Percentiles rank a stretch among this genome's conserved stretches.
Conservation (phyloP, 148 eudicot genomes). For the Rhododendron ferrugineum region DNA sequence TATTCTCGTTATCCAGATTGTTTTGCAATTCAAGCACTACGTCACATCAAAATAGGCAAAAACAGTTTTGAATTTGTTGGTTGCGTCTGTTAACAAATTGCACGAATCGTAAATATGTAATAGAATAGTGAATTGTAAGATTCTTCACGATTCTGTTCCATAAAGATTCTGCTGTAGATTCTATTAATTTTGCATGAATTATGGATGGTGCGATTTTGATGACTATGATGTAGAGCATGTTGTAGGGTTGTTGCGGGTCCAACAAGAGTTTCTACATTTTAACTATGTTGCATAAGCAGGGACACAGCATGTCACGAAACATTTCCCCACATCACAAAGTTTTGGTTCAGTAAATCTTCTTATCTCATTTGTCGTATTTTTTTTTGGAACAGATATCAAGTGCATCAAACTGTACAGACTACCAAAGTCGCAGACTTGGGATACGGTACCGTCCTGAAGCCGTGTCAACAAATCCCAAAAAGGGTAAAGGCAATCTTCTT, state of each 20-base stretch:
- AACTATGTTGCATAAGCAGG: not conserved
- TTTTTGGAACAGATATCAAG: slow-evolving; percentile 69
- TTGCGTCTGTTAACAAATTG: not conserved
- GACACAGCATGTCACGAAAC: not conserved
- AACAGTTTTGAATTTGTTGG: not conserved
- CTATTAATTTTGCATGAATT: not conserved
- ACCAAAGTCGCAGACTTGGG: slow-evolving; percentile 82
- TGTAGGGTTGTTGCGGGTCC: not conserved
- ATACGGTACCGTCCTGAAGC: slow-evolving; percentile 73
- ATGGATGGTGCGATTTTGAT: not conserved
- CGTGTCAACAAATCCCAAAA: slow-evolving; percentile 30
- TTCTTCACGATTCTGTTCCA: not conserved
- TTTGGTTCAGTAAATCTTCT: not conserved
- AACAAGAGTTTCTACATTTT: not conserved
- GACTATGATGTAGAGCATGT: not conserved
- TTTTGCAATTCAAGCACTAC: not conserved
- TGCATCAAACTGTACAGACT: slow-evolving; percentile 95
- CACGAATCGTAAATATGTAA: not conserved
- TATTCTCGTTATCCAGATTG: not conserved
- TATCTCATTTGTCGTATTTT: not conserved
- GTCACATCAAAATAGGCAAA: not conserved
- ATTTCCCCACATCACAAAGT: not conserved
- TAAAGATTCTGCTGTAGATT: not conserved
- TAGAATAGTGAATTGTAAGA: not conserved
- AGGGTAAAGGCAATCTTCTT: slow-evolving; percentile 47